Conservation (phyloP, 257 asterid species). For the Penstemon davidsonii region DNA sequence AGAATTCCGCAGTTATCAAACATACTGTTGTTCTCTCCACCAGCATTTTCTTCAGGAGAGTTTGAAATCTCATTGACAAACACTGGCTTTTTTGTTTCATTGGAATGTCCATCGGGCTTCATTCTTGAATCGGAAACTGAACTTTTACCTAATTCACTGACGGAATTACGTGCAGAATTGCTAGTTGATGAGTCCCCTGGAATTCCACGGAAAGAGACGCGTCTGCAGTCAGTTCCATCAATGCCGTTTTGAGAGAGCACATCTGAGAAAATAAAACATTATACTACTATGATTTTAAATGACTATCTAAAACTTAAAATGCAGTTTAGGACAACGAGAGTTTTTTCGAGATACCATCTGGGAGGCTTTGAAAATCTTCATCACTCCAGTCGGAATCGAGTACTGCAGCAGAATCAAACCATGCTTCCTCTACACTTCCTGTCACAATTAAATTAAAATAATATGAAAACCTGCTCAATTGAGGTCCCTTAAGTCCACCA, state of each 20-base stretch:
- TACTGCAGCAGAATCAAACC: conserved; percentile 77
- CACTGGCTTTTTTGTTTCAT: conserved; percentile 45
- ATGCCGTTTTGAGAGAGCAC: conserved; percentile 45
- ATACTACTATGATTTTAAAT: neutral
- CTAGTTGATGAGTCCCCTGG: conserved; percentile 34
- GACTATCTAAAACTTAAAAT: neutral
- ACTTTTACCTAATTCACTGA: conserved; percentile 43
- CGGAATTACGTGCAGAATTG: conserved; percentile 47
- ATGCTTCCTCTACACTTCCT: conserved; percentile 84
- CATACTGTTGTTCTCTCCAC: conserved; percentile 48
- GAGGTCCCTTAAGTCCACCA: no score
- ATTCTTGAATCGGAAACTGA: conserved; percentile 32
- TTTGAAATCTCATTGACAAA: conserved; percentile 57
- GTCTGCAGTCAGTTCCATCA: conserved; percentile 36
- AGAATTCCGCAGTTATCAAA: conserved; percentile 76
- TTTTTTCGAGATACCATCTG: conserved; percentile 62
- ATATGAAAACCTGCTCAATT: no score
- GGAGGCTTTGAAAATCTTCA: conserved; percentile 84
- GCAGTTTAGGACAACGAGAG: neutral
- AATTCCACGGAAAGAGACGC: conserved; percentile 34
- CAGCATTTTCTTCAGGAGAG: conserved; percentile 45
- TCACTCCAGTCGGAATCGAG: conserved; percentile 91
- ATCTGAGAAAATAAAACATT: conserved; percentile 43
- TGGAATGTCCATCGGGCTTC: conserved; percentile 44
- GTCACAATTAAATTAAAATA: neutral